A percentile compares a stretch with the other conserved stretches of the same genome.
Conservation (phyloP, 2,329 filamentous ascomycete genomes). For the Alternaria gaisen region DNA sequence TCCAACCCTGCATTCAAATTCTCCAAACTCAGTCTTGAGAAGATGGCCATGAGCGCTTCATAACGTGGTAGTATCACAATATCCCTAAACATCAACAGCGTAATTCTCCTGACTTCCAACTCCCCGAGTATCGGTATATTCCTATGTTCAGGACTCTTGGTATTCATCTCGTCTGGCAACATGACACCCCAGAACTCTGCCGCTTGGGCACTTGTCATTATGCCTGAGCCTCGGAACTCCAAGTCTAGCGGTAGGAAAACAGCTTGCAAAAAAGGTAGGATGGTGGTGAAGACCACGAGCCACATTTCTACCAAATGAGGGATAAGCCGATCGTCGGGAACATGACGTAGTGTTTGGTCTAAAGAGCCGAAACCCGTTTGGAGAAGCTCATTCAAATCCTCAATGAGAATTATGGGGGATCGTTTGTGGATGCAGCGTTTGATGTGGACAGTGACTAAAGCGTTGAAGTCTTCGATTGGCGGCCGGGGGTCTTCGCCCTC, state of each 20-base stretch:
- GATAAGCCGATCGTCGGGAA: conserved; percentile 87
- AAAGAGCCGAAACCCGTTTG: conserved; percentile 85
- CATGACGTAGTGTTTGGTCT: conserved; percentile 80
- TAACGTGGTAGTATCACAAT: conserved; percentile 87
- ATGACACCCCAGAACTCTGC: conserved; percentile 89
- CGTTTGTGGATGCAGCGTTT: conserved; percentile 79
- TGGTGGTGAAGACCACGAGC: conserved; percentile 89
- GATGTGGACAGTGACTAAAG: conserved; percentile 79
- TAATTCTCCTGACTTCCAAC: conserved; percentile 87
- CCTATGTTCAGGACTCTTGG: conserved; percentile 53
- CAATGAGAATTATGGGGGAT: conserved; percentile 74
- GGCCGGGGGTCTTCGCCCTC: conserved; percentile 80
- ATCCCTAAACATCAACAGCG: conserved; percentile 88
- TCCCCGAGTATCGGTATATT: conserved; percentile 60
- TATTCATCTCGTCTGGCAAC: conserved; percentile 58
- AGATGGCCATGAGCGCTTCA: conserved; percentile 86
- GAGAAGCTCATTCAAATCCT: conserved; percentile 78
- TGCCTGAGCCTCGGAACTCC: conserved; percentile 86
- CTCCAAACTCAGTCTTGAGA: conserved; percentile 87
- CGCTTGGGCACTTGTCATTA: conserved; percentile 81
- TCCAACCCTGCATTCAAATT: conserved; percentile 64
- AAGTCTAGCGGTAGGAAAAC: conserved; percentile 93
- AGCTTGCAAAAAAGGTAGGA: conserved; percentile 92
- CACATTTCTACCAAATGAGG: conserved; percentile 91
- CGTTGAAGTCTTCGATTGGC: conserved; percentile 86